Base-by-base conservation (phyloP, 2,329 filamentous ascomycete species). In the Aspergillus latus region DNA sequence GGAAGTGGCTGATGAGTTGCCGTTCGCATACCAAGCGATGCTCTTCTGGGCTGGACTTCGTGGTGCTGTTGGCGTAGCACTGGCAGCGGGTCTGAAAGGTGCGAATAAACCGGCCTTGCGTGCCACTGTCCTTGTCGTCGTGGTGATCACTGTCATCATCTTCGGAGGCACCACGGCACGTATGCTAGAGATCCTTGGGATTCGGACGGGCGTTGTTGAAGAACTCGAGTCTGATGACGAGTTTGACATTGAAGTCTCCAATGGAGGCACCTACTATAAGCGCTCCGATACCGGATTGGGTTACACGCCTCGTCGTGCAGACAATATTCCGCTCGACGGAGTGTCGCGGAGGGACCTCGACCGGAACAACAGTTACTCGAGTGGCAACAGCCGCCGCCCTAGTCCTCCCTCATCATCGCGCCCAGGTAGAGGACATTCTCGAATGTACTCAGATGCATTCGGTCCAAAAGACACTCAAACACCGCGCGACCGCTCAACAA, bases 11-110 rank as follows among this genome's bases (percentile, higher is more conserved):
- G 93, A 97, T 62, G 94, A 97, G 73, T 78, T 99, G 36, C 94
- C 94, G 0, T 95, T 92, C 70, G 91, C 90, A 65, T 96, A 97
- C 74, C 94, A 97, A 74, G 92, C 89, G n/a, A 97, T 99, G 94
- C 84, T 99, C n/a, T 99, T 96, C 77, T 99, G 94, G 94, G 94
- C 94, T 13, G 94, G 94, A 28, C 82, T 99, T 30, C 90, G 94
- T 60, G 94, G 94, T 66, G 94, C 94, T 46, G 94, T 99, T 64
- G 94, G 94, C 56, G 94, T 99, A 36, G 94, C 94, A 1, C 81
- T 99, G 47, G 94, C 94, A 32, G 93, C 93, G 21, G 88, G 95
- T 29, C 82, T 99, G 46, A 87, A 85, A 0, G 94, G 92, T 45
- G 85, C 87, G 52, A 94, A 96, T 68, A 87, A 86, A 0, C 88